Evolutionary conservation across 2,329 filamentous ascomycete genomes (phyloP).

Genomic region (Diaporthe velutina): DNA sequence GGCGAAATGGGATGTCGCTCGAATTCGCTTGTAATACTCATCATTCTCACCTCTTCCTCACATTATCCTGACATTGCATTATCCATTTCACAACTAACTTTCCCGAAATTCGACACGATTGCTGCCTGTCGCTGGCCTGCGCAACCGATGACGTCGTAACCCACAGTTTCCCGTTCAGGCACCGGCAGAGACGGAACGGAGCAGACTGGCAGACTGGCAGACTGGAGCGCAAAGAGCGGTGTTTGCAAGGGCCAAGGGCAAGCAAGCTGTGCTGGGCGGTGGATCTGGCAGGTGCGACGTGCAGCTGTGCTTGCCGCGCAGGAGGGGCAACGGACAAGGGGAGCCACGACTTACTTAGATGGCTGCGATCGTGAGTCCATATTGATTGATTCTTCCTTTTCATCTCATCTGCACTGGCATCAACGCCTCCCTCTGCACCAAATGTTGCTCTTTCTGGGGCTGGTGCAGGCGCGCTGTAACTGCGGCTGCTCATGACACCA

Average conservation of each 20-base stretch:
- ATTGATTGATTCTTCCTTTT: not conserved
- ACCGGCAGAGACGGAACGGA: constrained; percentile 19
- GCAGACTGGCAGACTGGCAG: not conserved
- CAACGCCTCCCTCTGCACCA: not conserved
- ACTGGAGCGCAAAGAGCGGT: not conserved
- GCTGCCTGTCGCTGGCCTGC: constrained; percentile 1
- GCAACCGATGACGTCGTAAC: constrained; percentile 17
- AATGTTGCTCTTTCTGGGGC: not conserved
- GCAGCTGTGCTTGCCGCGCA: constrained; percentile 10
- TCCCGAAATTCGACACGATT: not conserved
- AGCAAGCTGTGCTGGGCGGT: constrained; percentile 14
- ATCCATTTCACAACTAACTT: not conserved
- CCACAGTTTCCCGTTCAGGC: not conserved
- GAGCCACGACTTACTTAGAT: constrained; percentile 29
- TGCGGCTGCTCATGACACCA: constrained; percentile 11
- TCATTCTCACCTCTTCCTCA: not conserved
- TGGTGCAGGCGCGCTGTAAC: not conserved
- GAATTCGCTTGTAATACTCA: not conserved
- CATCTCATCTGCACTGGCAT: not conserved
- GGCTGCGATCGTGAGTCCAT: constrained; percentile 38
- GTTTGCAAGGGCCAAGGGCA: not conserved
- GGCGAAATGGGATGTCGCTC: constrained; percentile 2
- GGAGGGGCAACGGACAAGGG: constrained; percentile 24
- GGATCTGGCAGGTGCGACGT: constrained; percentile 24
- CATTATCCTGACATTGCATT: not conserved